Percentiles rank a stretch among this genome's conserved stretches.
phyloP scores from a whole-genome alignment of 2,329 filamentous ascomycete species.

The Macrophomina pseudophaseolina region DNA sequence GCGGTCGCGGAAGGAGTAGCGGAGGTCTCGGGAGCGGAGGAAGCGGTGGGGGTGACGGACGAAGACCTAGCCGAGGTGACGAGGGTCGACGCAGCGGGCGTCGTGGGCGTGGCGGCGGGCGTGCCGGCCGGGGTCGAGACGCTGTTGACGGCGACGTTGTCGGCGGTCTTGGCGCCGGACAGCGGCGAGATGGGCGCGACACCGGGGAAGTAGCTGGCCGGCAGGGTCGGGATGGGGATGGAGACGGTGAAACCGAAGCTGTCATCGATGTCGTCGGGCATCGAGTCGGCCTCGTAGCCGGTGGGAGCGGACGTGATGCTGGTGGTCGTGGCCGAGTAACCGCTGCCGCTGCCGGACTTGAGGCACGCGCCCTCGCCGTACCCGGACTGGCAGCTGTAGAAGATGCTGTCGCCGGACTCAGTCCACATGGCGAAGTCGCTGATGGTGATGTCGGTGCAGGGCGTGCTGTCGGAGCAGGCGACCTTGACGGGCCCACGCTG shows the following conservation, averaged over 20 bases:
- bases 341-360: conserved; percentile 36
- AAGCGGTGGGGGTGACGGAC: background rate
- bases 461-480: conserved; percentile 55
- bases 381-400: conserved; percentile 55
- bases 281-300: conserved; percentile 45
- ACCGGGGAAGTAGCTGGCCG: conserved; percentile 48
- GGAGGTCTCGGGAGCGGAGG: background rate
- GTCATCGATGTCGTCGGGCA: conserved; percentile 43
- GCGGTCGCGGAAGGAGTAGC: background rate
- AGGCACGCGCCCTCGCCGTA: conserved; percentile 57
- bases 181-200: conserved; percentile 40
- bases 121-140: background rate
- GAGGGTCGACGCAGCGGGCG: conserved; percentile 3
- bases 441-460: conserved; percentile 60
- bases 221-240: conserved; percentile 51
- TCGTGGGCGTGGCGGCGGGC: background rate
- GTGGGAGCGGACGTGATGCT: conserved; percentile 42
- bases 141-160: conserved; percentile 1
- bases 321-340: conserved; percentile 41
- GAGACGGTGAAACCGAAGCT: conserved; percentile 39
- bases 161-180: background rate
- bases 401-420: conserved; percentile 49
- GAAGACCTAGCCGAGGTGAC: conserved; percentile 12
- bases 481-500: conserved; percentile 60
- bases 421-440: conserved; percentile 61